phyloP scores from a whole-genome alignment of 2,329 filamentous ascomycete genomes.

The Aspergillus sp. region DNA sequence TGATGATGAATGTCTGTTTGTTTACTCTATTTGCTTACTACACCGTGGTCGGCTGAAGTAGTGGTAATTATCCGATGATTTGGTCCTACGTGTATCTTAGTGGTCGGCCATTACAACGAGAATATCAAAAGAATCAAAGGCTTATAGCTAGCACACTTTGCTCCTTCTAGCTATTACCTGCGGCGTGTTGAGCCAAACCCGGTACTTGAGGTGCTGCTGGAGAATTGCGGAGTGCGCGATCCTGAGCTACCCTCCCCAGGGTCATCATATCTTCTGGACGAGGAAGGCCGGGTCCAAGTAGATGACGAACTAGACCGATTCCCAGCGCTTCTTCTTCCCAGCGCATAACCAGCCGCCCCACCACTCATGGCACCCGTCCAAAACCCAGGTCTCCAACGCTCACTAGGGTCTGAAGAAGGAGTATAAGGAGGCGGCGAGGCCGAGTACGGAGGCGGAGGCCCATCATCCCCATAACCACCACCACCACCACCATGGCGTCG shows the following conservation, averaged over 20 bases:
- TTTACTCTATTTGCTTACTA: neutral
- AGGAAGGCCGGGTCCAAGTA: conserved; percentile 20
- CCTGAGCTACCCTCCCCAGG: conserved; percentile 38
- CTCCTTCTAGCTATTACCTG: conserved; percentile 28
- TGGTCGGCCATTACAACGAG: neutral
- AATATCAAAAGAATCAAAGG: neutral
- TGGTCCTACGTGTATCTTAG: neutral
- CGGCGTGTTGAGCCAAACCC: conserved; percentile 51
- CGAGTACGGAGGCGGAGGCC: conserved; percentile 22
- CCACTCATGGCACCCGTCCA: conserved; percentile 50
- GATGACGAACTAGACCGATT: conserved; percentile 19
- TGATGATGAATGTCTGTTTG: conserved; percentile 4
- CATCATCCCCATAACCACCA: conserved; percentile 26
- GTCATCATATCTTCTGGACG: conserved; percentile 23
- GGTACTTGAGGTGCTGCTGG: conserved; percentile 39
- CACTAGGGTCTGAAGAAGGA: conserved; percentile 29
- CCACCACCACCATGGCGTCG: conserved; percentile 31
- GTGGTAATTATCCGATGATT: neutral
- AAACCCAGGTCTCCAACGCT: conserved; percentile 50
- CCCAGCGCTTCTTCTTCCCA: conserved; percentile 34
- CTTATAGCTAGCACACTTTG: neutral
- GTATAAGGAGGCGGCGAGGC: conserved; percentile 46
- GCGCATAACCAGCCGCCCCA: conserved; percentile 44
- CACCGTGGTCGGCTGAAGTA: neutral
- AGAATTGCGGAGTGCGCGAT: conserved; percentile 35